Evolutionary conservation across 768 basidiomycete species (phyloP), one percentile per base, ranked within the genome.

Genomic region (Amylocystis lapponica): DNA sequence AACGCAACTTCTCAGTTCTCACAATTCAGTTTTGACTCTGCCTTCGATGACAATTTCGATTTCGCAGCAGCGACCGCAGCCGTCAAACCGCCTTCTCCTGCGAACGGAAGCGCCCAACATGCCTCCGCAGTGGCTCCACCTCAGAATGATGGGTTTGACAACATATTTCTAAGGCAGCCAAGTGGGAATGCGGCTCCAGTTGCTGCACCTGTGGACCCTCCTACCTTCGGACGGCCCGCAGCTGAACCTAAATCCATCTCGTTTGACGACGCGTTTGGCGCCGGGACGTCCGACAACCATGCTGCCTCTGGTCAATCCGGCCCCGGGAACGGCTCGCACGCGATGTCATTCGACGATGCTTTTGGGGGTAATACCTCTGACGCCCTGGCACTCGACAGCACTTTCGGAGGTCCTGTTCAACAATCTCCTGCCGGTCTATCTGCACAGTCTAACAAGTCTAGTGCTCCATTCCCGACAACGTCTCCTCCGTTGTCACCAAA

Each of bases 1-100:
- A 51, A 62, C 3, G 32, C 56, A 9, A 54, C 75, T 10, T 49
- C 68, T 5, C 52, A 62, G 25, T 54, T 52, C 48, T 60, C 65
- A 6, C 56, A 63, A 19, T 78, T 86, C 51, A 71, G 79, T 3
- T 88, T 90, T 43, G 84, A 83, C 41, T 68, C 76, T 34, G 76
- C 65, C 14, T 81, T 81, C 49, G 79, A 79, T 19, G 76, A 79
- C 50, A 70, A 76, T 46, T 87, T 88, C 55, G 83, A 87, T 60
- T 83, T 82, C 43, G 68, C 72, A 6, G 58, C 69, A 4, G 65
- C 61, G 29, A 49, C 68, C 8, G 55, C 55, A 27, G 48, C 59
- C 20, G 46, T 61, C 58, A 38, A 53, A 60, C 27, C 57, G 35
- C 50, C 66, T 19, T 36, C 57, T 12, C 50, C 46, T 33, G 40